Evolutionary conservation across 495 filamentous ascomycete genomes (phyloP).

Genomic region (Alectoria sarmentosa): DNA sequence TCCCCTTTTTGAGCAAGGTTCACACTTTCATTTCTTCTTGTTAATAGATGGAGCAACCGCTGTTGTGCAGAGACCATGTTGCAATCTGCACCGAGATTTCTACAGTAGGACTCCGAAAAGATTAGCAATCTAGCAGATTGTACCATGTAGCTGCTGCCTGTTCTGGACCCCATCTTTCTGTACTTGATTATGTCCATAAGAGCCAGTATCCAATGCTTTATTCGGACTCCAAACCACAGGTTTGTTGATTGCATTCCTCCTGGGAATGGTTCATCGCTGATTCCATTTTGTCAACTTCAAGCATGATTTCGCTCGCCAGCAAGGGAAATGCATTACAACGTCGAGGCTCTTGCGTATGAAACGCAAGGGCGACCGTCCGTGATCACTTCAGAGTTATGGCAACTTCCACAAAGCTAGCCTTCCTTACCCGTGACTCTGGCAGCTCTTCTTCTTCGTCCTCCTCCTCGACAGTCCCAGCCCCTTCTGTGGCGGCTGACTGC

Average conservation of each 20-base stretch:
- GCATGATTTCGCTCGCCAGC: not conserved
- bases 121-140: not conserved
- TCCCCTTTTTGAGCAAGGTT: not conserved
- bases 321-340: not conserved
- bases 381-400: conserved; percentile 43
- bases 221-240: not conserved
- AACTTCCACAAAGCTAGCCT: conserved; percentile 59
- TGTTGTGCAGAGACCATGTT: not conserved
- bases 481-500: conserved; percentile 31
- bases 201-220: not conserved
- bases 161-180: not conserved
- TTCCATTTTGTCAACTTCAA: not conserved
- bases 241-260: not conserved
- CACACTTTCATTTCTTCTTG: not conserved
- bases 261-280: not conserved
- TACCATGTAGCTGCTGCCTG: not conserved
- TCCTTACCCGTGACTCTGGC: conserved; percentile 54
- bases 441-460: conserved; percentile 36
- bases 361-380: not conserved
- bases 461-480: conserved; percentile 26
- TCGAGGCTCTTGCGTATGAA: not conserved
- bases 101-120: not conserved
- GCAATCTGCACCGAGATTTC: not conserved
- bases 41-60: not conserved
- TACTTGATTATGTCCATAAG: not conserved